These are phyloP conservation scores for Liriodendron chinense DNA, from an alignment of 164 flowering plant species.

Conservation along the genomic window DNA sequence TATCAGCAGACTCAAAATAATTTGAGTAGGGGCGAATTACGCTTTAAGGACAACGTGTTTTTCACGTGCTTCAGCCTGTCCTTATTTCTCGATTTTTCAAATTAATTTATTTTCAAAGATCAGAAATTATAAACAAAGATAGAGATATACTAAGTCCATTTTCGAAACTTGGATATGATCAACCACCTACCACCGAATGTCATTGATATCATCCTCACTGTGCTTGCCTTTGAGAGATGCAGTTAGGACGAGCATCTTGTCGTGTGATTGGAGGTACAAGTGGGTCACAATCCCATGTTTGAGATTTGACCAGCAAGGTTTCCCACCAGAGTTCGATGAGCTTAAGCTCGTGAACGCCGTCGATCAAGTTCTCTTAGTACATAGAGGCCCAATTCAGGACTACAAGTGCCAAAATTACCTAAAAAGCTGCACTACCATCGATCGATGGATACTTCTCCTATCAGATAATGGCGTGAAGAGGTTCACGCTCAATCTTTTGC, in stretches of 20 bases:
- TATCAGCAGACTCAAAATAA: too few relatives aligned
- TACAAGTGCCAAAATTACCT: slow-evolving; percentile 39
- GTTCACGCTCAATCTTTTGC: slow-evolving; percentile 47
- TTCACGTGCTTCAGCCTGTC: too few relatives aligned
- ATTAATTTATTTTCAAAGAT: too few relatives aligned
- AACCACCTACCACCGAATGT: slow-evolving; percentile 61
- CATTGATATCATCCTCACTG: slow-evolving; percentile 51
- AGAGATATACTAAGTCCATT: too few relatives aligned
- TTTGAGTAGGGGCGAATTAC: too few relatives aligned
- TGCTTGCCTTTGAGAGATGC: slow-evolving; percentile 65
- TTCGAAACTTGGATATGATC: slow-evolving; percentile 26
- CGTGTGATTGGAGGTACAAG: slow-evolving; percentile 63
- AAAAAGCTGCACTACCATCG: slow-evolving; percentile 49
- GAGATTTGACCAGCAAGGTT: slow-evolving; percentile 47
- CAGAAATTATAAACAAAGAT: too few relatives aligned
- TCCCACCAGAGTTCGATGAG: slow-evolving; percentile 14
- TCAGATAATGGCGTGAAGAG: slow-evolving; percentile 52
- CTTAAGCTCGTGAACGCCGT: slow-evolving; percentile 32
- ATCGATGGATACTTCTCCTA: slow-evolving; percentile 67
- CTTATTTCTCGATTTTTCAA: too few relatives aligned
- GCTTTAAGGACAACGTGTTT: too few relatives aligned
- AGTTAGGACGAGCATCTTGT: slow-evolving; percentile 57
- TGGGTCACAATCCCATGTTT: slow-evolving; percentile 53
- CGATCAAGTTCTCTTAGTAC: slow-evolving; percentile 50
- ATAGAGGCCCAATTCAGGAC: slow-evolving; percentile 65